Base-by-base conservation (phyloP, 768 basidiomycete genomes). In the Amyloporia xantha region DNA sequence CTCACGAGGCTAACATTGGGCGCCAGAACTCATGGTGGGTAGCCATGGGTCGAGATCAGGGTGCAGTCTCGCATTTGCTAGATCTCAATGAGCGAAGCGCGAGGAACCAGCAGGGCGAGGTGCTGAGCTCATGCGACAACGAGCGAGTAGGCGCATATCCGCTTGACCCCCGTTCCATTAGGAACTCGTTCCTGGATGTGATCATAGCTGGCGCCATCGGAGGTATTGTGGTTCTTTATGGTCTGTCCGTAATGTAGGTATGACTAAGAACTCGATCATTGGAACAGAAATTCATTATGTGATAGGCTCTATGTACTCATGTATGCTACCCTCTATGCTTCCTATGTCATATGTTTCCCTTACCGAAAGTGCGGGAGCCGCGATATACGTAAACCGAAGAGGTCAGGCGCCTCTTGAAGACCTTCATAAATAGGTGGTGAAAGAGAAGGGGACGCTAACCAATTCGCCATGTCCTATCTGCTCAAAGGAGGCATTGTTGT, bases 11-110 rank as follows among this genome's bases (percentile, higher is more conserved):
- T 7, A 26, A 28, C 11, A 15, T 54, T 33, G 41, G 36, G 46
- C 55, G 53, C 44, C 58, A 59, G 21, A 39, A 51, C 30, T 66
- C 67, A 27, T 66, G 64, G 63, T 67, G 64, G 64, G 44, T 70
- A 46, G 60, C 68, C 27, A 45, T 68, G 47, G 67, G 68, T 12
- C 56, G 57, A 47, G 59, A 64, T 46, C 50, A 50, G 25, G 51
- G 45, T 7, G 55, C 58, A 21, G 70, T 71, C 33, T 44, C 43
- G 30, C 55, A 65, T 20, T 24, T 67, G 27, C 33, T 64, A 2
- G 61, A 59, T 33, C 35, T 59, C 33, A 54, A 62, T 23, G 61
- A 66, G 58, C 47, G 50, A 44, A 36, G 42, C 44, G 38, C 37
- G 11, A 2, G 48, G 47, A 20, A 48, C 55, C 37, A 47, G 50